phyloP scores from a whole-genome alignment of 2,329 filamentous ascomycete genomes.

The Arthroderma sp. region DNA sequence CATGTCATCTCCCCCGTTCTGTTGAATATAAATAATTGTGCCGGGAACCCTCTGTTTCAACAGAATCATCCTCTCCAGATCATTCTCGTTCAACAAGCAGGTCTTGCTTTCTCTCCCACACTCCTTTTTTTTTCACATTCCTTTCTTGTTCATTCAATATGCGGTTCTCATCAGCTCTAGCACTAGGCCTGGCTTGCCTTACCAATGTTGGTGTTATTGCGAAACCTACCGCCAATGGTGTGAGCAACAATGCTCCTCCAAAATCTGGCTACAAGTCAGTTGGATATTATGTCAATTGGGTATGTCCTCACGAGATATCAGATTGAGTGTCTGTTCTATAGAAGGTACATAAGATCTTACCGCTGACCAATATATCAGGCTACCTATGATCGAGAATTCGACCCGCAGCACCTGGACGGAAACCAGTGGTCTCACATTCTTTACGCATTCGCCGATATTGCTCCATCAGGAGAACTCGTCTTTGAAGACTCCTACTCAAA shows the following conservation, averaged over 20 bases:
- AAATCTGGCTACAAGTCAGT: conserved; percentile 8
- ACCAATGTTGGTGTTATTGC: not conserved
- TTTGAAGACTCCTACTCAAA: conserved; percentile 61
- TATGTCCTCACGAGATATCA: not conserved
- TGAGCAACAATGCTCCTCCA: not conserved
- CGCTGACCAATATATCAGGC: conserved; percentile 39
- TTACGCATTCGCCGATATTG: conserved; percentile 83
- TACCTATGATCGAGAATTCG: conserved; percentile 74
- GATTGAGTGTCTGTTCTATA: too few species aligned
- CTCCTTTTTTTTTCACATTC: not conserved
- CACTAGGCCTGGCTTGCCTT: conserved; percentile 5
- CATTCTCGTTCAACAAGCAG: not conserved
- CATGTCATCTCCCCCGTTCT: not conserved
- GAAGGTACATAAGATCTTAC: not conserved
- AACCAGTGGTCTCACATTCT: conserved; percentile 78
- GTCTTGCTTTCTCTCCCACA: not conserved
- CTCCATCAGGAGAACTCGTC: conserved; percentile 64
- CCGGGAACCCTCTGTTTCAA: not conserved
- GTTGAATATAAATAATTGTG: not conserved
- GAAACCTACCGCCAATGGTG: not conserved
- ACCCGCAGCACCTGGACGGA: conserved; percentile 70
- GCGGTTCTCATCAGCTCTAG: conserved; percentile 3
- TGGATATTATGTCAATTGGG: conserved; percentile 13
- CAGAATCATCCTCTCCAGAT: not conserved
- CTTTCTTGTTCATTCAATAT: conserved; percentile 1